Evolutionary conservation across 2,329 filamentous ascomycete genomes (phyloP).

Genomic region (Sordariomycetes sp.): DNA sequence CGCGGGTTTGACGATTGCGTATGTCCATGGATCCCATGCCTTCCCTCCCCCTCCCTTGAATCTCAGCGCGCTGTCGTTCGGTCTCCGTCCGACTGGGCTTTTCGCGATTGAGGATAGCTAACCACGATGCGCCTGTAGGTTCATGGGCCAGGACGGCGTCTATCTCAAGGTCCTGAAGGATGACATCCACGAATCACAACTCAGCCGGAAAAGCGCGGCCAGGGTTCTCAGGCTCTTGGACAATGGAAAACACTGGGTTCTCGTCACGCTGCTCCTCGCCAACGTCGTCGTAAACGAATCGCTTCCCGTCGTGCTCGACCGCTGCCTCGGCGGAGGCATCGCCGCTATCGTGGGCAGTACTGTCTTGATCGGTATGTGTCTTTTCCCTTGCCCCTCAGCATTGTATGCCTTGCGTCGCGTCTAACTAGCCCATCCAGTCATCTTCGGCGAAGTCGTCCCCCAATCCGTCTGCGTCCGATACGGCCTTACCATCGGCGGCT

Average conservation of each 20-base stretch:
- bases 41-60: not conserved
- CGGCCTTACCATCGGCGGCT: slow-evolving; percentile 87
- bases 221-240: slow-evolving; percentile 72
- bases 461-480: slow-evolving; percentile 96
- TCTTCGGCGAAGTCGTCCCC: slow-evolving; percentile 93
- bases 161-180: slow-evolving; percentile 91
- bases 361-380: slow-evolving; percentile 69
- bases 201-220: slow-evolving; percentile 59
- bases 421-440: slow-evolving; percentile 48
- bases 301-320: slow-evolving; percentile 85
- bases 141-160: slow-evolving; percentile 78
- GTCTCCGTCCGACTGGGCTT: not conserved
- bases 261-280: slow-evolving; percentile 85
- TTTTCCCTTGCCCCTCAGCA: not conserved
- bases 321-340: slow-evolving; percentile 87
- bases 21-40: slow-evolving; percentile 21
- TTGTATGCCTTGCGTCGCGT: not conserved
- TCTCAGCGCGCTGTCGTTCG: not conserved
- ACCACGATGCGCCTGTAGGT: slow-evolving; percentile 16
- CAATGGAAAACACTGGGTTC: slow-evolving; percentile 93
- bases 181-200: slow-evolving; percentile 76
- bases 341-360: slow-evolving; percentile 91
- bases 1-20: slow-evolving; percentile 85
- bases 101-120: not conserved
- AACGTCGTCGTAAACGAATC: slow-evolving; percentile 99